Evolutionary conservation across 2,329 filamentous ascomycete genomes (phyloP).

Genomic region (Fusarium solani-melongenae): DNA sequence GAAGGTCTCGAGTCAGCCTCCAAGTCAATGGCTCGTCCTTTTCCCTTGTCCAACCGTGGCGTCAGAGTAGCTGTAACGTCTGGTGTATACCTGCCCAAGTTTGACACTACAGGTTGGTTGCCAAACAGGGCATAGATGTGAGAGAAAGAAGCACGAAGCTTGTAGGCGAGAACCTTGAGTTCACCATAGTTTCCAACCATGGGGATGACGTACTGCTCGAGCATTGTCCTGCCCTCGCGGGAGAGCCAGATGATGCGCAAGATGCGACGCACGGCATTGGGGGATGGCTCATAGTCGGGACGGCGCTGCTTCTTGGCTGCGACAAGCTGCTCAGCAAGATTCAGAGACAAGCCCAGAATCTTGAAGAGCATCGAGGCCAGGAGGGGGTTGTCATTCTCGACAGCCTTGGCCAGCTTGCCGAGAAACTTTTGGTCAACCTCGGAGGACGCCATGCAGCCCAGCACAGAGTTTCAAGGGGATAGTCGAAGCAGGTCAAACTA

Average conservation of each 20-base stretch:
- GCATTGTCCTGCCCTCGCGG: conserved; percentile 86
- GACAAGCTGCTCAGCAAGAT: conserved; percentile 85
- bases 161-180: conserved; percentile 89
- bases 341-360: conserved; percentile 88
- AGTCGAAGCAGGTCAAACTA: conserved; percentile 22
- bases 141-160: conserved; percentile 92
- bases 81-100: conserved; percentile 64
- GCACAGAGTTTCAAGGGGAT: conserved; percentile 10
- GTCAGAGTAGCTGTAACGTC: conserved; percentile 54
- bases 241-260: conserved; percentile 95
- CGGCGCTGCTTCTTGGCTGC: conserved; percentile 85
- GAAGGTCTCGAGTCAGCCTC: conserved; percentile 54
- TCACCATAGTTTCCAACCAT: conserved; percentile 83
- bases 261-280: conserved; percentile 84
- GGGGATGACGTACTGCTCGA: conserved; percentile 89
- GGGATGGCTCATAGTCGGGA: conserved; percentile 81
- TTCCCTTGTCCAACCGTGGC: conserved; percentile 58
- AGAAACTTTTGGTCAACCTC: conserved; percentile 98
- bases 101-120: conserved; percentile 83
- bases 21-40: conserved; percentile 58
- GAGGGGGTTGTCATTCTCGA: conserved; percentile 80
- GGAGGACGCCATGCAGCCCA: conserved; percentile 83
- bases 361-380: conserved; percentile 88
- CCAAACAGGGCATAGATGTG: conserved; percentile 98
- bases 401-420: conserved; percentile 85